phyloP scores from a whole-genome alignment of 768 basidiomycete genomes.

The Tricholoma sp. region DNA sequence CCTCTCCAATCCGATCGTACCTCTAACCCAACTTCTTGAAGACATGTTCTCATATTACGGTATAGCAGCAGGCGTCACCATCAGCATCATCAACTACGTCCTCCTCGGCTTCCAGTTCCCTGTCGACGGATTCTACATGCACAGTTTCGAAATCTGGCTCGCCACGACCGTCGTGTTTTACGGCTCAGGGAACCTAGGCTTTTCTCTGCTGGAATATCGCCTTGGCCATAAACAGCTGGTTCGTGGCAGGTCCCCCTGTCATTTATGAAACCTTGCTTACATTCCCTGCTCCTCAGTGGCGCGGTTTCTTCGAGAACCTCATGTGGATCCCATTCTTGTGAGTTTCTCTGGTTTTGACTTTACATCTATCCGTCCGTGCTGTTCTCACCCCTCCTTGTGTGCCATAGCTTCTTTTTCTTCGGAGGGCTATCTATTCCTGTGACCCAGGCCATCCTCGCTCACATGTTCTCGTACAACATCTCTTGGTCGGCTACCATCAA shows the following conservation, averaged over 20 bases:
- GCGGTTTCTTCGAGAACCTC: slow-evolving; percentile 51
- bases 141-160: slow-evolving; percentile 77
- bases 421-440: slow-evolving; percentile 70
- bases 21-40: slow-evolving; percentile 8
- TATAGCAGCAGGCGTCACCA: slow-evolving; percentile 63
- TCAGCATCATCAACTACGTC: slow-evolving; percentile 68
- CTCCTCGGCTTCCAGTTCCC: slow-evolving; percentile 70
- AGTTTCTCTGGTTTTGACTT: slow-evolving; percentile 22
- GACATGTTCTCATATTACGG: slow-evolving; percentile 61
- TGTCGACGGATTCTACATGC: slow-evolving; percentile 74
- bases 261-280: slow-evolving; percentile 7
- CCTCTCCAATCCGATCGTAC: not conserved
- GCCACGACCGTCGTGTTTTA: slow-evolving; percentile 76
- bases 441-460: slow-evolving; percentile 62
- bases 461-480: slow-evolving; percentile 54
- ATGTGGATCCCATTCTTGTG: slow-evolving; percentile 76
- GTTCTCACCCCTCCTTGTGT: not conserved
- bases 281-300: slow-evolving; percentile 23
- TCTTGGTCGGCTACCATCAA: slow-evolving; percentile 63
- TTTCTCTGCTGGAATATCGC: slow-evolving; percentile 69
- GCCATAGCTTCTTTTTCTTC: slow-evolving; percentile 69
- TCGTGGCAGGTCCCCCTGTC: slow-evolving; percentile 17
- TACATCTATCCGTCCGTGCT: not conserved
- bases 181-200: slow-evolving; percentile 68
- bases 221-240: slow-evolving; percentile 52